These are phyloP conservation scores for Cladophialophora yegresii DNA, from an alignment of 2,329 filamentous ascomycete genomes.

Conservation along the genomic window DNA sequence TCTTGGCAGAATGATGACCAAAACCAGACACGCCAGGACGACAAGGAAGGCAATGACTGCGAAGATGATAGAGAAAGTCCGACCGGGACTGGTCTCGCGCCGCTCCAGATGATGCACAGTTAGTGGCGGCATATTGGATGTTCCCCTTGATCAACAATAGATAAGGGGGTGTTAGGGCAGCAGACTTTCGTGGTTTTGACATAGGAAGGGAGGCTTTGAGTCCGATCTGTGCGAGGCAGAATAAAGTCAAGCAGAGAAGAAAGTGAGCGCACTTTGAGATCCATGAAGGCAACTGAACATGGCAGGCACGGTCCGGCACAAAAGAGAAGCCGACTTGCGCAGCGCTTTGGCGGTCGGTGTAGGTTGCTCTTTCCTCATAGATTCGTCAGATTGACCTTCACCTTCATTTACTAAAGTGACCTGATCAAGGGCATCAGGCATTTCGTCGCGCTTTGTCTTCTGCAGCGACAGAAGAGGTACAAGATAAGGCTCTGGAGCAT, in stretches of 20 bases:
- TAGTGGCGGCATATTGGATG: constrained; percentile 14
- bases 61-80: constrained; percentile 29
- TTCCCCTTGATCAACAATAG: not conserved
- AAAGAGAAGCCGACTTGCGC: not conserved
- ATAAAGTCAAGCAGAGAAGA: not conserved
- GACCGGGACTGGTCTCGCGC: constrained; percentile 16
- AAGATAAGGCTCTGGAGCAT: not conserved
- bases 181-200: not conserved
- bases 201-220: not conserved
- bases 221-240: not conserved
- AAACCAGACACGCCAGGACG: constrained; percentile 27
- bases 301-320: not conserved
- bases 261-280: not conserved
- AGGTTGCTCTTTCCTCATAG: not conserved
- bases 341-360: not conserved
- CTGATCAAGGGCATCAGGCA: not conserved
- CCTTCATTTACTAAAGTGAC: not conserved
- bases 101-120: constrained; percentile 15
- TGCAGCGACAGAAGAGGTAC: not conserved
- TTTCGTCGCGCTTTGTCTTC: not conserved
- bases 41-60: constrained; percentile 27
- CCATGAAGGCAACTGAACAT: not conserved
- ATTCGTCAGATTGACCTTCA: not conserved
- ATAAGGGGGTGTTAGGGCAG: not conserved
- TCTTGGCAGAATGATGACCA: constrained; percentile 30